A percentile compares a stretch with the other conserved stretches of the same genome.
These are phyloP conservation scores for Rhododendron mucronatum DNA, from an alignment of 148 eudicot species.

Conservation along the genomic window DNA sequence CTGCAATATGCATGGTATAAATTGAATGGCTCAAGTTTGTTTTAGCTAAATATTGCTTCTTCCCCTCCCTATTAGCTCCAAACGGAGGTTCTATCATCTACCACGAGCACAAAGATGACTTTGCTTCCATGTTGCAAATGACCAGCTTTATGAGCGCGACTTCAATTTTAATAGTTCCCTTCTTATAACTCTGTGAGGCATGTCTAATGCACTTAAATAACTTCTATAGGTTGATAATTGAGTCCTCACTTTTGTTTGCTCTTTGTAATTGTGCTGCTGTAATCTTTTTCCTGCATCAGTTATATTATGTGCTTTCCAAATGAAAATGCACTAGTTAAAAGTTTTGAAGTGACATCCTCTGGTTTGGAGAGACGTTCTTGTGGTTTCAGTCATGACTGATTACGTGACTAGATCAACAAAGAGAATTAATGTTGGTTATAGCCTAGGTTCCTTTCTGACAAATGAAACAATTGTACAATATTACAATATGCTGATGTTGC, in stretches of 20 bases:
- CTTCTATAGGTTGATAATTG: neutral
- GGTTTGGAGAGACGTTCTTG: neutral
- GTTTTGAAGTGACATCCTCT: neutral
- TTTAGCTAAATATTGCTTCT: neutral
- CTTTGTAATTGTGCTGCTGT: neutral
- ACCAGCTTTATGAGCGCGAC: neutral
- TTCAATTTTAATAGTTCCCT: neutral
- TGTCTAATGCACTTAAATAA: neutral
- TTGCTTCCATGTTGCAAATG: neutral
- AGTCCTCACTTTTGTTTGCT: neutral
- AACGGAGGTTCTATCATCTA: neutral
- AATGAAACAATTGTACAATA: neutral
- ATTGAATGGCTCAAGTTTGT: neutral
- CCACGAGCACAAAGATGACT: neutral
- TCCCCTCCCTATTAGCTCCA: neutral
- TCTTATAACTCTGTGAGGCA: neutral
- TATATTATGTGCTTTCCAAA: neutral
- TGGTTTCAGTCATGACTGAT: neutral
- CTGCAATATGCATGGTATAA: neutral
- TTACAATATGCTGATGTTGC: neutral
- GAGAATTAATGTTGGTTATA: neutral
- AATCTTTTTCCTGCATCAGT: neutral
- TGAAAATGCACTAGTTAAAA: neutral
- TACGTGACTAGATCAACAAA: neutral
- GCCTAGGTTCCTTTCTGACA: neutral